Evolutionary conservation across 495 filamentous ascomycete species (phyloP), one percentile per base, ranked within the genome.

Genomic region (Hyaloscypha bicolor): DNA sequence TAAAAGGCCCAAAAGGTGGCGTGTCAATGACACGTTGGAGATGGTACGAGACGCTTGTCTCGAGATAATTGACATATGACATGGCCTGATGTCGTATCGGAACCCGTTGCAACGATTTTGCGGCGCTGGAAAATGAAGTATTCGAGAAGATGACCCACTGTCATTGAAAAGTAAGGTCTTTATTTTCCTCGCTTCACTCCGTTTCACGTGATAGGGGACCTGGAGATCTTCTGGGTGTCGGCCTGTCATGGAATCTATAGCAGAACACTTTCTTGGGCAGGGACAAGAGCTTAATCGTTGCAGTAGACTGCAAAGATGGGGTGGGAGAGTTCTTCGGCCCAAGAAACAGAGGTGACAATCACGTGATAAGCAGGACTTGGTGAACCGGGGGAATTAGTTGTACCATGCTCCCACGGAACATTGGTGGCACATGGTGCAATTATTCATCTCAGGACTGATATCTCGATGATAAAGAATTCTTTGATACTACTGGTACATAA

Each of bases 21-120:
- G 8, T 61, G 58, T 42, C 25, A 42, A 61, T 61, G 58, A 61
- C 58, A 33, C 8, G 42, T 4, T 35, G 19, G 32, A 42, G 32
- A 22, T 48, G 42, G 16, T 48, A 48, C 42, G 42, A 48, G 42
- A 25, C 25, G 25, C 25, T 25, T 25, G 25, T 25, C 35, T 37
- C 12, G 16, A 48, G 42, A 48, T 48, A 48, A 48, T 48, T 48
- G 42, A 16, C 42, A 48, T 6, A 48, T 4, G 42, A 48, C 16
- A 19, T 48, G 42, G 42, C 42, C 42, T 48, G 42, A 48, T 48
- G 42, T 25, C 35, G 35, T 48, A 12, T 19, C 16, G 42, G 42
- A 48, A 12, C 25, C 35, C 6, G 35, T 37, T 37, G 12, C 35
- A 37, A 37, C 35, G 35, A 3, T 1, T 37, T 37, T 12, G 35